Evolutionary conservation across 164 flowering plant genomes (phyloP).

Genomic region (Liquidambar formosana): DNA sequence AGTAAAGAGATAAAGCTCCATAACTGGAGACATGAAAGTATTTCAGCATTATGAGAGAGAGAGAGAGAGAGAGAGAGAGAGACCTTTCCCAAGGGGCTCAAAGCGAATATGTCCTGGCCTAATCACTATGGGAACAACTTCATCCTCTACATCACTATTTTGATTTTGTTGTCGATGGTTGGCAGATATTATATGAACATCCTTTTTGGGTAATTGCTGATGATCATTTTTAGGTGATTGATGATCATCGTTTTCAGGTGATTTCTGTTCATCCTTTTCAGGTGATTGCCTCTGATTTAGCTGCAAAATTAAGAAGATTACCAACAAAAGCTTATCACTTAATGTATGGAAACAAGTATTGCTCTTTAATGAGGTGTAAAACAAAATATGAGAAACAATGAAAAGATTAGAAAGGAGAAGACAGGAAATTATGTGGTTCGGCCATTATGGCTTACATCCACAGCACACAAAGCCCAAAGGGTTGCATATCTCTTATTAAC

Average conservation of each 20-base stretch:
- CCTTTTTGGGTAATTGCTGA: not conserved
- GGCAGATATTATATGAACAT: conserved; percentile 8
- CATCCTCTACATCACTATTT: conserved; percentile 45
- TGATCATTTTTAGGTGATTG: conserved; percentile 7
- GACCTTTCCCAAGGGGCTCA: conserved; percentile 60
- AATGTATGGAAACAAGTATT: not conserved
- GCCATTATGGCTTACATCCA: no score
- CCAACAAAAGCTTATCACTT: not conserved
- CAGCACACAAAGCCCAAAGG: no score
- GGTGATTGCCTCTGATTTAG: conserved; percentile 25
- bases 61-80: conserved; percentile 3
- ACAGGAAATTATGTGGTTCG: no score
- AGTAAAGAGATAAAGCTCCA: not conserved
- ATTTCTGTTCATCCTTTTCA: conserved; percentile 18
- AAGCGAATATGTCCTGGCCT: conserved; percentile 96
- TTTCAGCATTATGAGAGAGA: not conserved
- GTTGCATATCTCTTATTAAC: no score
- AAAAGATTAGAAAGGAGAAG: not conserved
- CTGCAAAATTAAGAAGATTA: conserved; percentile 27
- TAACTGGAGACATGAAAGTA: not conserved
- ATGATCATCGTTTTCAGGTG: conserved; percentile 7
- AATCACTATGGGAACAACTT: conserved; percentile 68
- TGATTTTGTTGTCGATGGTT: conserved; percentile 29
- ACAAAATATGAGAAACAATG: no score
- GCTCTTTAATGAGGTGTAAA: no score